Conservation (phyloP, 192 early-diverging fungal species). For the Coemansia javaensis region DNA sequence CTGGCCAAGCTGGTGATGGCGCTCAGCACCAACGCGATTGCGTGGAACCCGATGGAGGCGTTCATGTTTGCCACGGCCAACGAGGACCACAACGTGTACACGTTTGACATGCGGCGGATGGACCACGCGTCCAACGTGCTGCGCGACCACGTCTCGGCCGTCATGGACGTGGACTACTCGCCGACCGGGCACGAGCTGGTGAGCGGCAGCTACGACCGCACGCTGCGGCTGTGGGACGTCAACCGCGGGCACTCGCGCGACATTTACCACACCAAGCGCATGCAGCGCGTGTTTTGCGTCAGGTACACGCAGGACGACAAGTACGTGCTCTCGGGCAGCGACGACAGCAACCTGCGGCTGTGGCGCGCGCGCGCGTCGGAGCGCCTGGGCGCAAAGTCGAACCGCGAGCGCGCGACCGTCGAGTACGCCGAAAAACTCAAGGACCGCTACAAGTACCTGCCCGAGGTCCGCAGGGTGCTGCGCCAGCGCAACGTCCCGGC, state of each 20-base stretch:
- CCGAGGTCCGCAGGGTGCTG: constrained; percentile 82
- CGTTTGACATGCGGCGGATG: constrained; percentile 97
- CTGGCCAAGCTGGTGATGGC: constrained; percentile 80
- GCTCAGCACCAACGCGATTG: constrained; percentile 89
- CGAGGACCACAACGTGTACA: constrained; percentile 98
- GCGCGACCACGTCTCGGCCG: constrained; percentile 96
- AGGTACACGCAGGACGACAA: constrained; percentile 92
- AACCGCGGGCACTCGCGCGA: constrained; percentile 80
- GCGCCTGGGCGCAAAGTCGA: constrained; percentile 68
- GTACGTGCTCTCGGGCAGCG: constrained; percentile 90
- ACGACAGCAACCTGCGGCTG: constrained; percentile 95
- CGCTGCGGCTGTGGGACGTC: constrained; percentile 81
- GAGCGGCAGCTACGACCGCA: constrained; percentile 92
- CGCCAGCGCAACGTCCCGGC: constrained; percentile 85
- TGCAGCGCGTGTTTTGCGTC: constrained; percentile 94
- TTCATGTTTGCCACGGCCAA: constrained; percentile 91
- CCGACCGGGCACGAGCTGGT: constrained; percentile 96
- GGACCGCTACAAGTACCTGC: constrained; percentile 86
- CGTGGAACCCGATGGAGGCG: constrained; percentile 99
- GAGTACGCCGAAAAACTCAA: constrained; percentile 87
- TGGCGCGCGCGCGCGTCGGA: constrained; percentile 96
- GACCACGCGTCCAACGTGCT: constrained; percentile 76
- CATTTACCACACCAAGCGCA: constrained; percentile 96
- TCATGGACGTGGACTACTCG: constrained; percentile 95
- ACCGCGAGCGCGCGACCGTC: constrained; percentile 70